Conservation (phyloP, 2,329 filamentous ascomycete genomes). For the Cytospora paraplurivora region DNA sequence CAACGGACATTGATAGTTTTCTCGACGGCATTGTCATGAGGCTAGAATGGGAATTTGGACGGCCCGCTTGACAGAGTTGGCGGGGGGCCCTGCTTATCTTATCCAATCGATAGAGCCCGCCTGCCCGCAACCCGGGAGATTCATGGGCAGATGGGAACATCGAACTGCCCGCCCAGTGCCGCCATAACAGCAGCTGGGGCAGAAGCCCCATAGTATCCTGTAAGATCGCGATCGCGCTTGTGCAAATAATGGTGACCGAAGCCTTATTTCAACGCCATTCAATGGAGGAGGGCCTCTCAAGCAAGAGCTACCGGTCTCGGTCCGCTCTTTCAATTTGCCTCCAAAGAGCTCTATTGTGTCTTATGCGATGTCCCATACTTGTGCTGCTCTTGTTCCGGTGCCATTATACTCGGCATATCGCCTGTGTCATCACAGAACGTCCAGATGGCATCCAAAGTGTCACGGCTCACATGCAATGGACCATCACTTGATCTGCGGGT, state of each 20-base stretch:
- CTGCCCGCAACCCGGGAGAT: no score
- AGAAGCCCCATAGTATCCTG: background rate
- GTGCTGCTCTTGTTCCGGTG: background rate
- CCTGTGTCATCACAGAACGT: background rate
- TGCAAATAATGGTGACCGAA: conserved; percentile 12
- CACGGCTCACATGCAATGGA: conserved; percentile 17
- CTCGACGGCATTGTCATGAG: conserved; percentile 20
- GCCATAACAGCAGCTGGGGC: background rate
- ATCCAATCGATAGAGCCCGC: conserved; percentile 20
- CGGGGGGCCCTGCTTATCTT: conserved; percentile 5
- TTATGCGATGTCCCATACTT: background rate
- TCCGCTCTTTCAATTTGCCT: background rate
- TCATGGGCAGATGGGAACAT: no score
- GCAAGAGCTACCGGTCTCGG: background rate
- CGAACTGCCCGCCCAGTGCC: background rate
- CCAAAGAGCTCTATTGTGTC: background rate
- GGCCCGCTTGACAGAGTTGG: background rate
- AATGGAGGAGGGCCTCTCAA: background rate
- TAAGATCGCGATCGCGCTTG: conserved; percentile 21
- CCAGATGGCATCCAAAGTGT: background rate
- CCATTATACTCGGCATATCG: background rate
- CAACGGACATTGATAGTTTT: conserved; percentile 7
- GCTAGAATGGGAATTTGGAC: conserved; percentile 14
- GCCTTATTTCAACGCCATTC: background rate
- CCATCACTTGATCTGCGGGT: background rate